These are phyloP conservation scores for Fusarium sp. DNA, from an alignment of 2,329 filamentous ascomycete species.

Conservation along the genomic window DNA sequence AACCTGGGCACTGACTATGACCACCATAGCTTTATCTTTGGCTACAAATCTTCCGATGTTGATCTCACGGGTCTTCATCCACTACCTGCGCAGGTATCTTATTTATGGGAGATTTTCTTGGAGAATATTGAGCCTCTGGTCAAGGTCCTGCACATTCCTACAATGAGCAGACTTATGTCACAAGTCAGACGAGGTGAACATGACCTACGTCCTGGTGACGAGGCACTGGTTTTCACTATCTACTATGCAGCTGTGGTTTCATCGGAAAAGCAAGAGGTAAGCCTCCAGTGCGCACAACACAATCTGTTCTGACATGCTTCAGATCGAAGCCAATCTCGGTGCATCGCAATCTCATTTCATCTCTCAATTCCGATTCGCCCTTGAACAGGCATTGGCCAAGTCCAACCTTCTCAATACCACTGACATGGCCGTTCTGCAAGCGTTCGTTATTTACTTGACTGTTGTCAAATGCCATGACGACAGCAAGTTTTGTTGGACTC, in stretches of 20 bases:
- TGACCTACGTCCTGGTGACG: constrained; percentile 26
- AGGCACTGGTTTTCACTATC: constrained; percentile 36
- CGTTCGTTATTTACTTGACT: constrained; percentile 35
- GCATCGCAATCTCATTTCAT: constrained; percentile 29
- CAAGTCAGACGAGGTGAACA: constrained; percentile 32
- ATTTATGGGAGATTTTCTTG: constrained; percentile 36
- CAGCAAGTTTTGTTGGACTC: constrained; percentile 35
- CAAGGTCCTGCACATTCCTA: constrained; percentile 36
- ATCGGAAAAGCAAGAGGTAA: constrained; percentile 29
- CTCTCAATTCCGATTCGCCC: constrained; percentile 37
- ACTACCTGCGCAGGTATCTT: constrained; percentile 24
- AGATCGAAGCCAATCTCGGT: constrained; percentile 34
- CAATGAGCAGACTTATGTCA: constrained; percentile 34
- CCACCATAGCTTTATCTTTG: constrained; percentile 38
- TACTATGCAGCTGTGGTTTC: constrained; percentile 33
- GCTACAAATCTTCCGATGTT: constrained; percentile 30
- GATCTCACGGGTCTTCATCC: constrained; percentile 30
- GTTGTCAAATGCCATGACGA: constrained; percentile 39
- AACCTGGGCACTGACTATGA: constrained; percentile 1
- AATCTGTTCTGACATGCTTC: background rate
- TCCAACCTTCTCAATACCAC: constrained; percentile 38
- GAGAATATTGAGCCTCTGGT: constrained; percentile 37
- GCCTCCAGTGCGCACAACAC: background rate
- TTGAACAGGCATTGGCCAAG: constrained; percentile 37
- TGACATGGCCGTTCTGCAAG: constrained; percentile 33